Base-by-base conservation (phyloP, 1,284 basidiomycete genomes). In the Peniophora sp. region DNA sequence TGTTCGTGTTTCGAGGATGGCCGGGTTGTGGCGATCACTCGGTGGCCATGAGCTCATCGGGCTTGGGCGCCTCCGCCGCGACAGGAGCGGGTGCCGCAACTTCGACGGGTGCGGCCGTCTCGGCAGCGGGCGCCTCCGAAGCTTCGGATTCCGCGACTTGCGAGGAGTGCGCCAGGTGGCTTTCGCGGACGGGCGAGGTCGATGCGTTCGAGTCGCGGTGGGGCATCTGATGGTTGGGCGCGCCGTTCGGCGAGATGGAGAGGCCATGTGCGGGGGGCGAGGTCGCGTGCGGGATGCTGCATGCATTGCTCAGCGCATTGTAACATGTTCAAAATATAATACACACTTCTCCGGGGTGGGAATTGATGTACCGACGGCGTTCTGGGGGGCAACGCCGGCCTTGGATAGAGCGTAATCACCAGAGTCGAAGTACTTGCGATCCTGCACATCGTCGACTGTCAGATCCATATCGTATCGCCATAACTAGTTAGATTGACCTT, bases 341-440 rank as follows among this genome's bases (percentile, higher is more conserved):
- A 54, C 37, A 55, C 63, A 93, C 92, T 91, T 92, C 72, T 97
- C 91, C 24, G 94, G 93, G 67, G 91, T 95, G 22, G 94, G 94
- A 59, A 97, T 97, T 46, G 92, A 88, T 24, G 92, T 97, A 41
- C 94, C 94, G 47, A 96, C 91, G 14, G 84, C 80, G 64, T 81
- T 91, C 66, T 92, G 88, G 45, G 92, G 86, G 20, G 88, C 81
- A 39, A 91, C 88, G 32, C 95, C 94, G 3, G 94, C 95, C 69
- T 97, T 97, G 51, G 92, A 94, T 60, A 97, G 77, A 48, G 93
- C 93, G 64, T 97, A 97, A 68, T 97, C 94, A 55, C 95, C 95
- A 54, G 95, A 97, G 70, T 97, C 94, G 68, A 97, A 97, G 74
- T 92, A 97, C 69, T 97, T 97, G 63, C 94, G 90, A 68, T 97